Evolutionary conservation across 1,284 basidiomycete genomes (phyloP).

Genomic region (Exobasidium rhododendri): DNA sequence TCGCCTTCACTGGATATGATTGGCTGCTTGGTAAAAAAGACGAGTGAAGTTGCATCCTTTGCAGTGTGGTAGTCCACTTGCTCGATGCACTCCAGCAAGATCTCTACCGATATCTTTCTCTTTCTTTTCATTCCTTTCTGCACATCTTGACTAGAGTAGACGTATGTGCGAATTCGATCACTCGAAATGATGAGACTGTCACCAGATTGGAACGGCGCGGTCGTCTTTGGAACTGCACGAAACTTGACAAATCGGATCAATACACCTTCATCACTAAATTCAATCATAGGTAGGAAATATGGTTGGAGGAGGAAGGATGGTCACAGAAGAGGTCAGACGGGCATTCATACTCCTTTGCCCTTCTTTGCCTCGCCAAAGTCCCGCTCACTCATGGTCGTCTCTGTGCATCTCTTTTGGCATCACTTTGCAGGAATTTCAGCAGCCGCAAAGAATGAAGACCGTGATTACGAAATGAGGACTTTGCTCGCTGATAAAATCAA

Average conservation of each 20-base stretch:
- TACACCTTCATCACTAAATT: neutral
- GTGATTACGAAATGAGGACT: no score
- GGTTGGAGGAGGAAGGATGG: no score
- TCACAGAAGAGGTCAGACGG: no score
- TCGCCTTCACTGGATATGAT: neutral
- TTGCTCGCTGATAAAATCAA: no score
- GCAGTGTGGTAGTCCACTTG: neutral
- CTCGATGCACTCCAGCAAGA: neutral
- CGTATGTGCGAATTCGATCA: neutral
- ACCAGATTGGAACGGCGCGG: neutral
- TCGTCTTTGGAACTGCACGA: neutral
- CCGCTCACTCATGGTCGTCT: no score
- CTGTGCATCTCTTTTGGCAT: no score
- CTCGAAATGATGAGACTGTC: neutral
- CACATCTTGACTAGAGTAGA: neutral
- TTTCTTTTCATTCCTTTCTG: neutral
- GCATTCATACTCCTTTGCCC: no score
- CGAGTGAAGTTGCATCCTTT: neutral
- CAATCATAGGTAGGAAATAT: no score
- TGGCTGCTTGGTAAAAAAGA: neutral
- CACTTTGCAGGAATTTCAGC: no score
- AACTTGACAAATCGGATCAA: neutral
- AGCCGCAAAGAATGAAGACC: no score
- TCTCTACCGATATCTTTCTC: neutral
- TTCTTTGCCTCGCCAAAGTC: no score